Conservation (phyloP, 768 basidiomycete species). For the Boletellus sp. region DNA sequence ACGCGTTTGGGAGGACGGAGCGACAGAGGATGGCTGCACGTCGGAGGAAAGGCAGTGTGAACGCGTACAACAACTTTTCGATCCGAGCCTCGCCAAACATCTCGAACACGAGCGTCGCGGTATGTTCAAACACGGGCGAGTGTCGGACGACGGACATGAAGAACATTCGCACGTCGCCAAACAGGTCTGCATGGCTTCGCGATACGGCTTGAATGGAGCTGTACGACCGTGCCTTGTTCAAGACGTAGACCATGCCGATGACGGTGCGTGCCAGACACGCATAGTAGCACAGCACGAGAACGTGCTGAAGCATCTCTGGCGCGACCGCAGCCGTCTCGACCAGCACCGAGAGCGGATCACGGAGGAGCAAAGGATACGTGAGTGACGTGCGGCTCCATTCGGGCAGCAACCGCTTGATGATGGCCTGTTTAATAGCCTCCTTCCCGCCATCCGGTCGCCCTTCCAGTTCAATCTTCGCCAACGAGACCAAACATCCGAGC, state of each 20-base stretch:
- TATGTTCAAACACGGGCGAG: slow-evolving; percentile 83
- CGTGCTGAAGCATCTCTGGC: slow-evolving; percentile 85
- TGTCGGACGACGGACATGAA: slow-evolving; percentile 90
- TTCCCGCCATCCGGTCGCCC: slow-evolving; percentile 68
- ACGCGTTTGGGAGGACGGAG: slow-evolving; percentile 62
- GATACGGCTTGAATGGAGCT: slow-evolving; percentile 41
- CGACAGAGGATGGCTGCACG: slow-evolving; percentile 82
- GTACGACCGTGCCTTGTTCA: slow-evolving; percentile 66
- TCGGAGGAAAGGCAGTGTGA: slow-evolving; percentile 90
- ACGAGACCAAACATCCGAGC: slow-evolving; percentile 61
- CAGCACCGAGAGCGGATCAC: slow-evolving; percentile 87
- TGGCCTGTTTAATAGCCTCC: slow-evolving; percentile 75
- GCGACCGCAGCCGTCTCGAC: slow-evolving; percentile 88
- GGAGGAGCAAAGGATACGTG: slow-evolving; percentile 78
- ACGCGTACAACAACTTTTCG: slow-evolving; percentile 80
- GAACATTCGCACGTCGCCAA: slow-evolving; percentile 84
- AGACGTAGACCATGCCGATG: slow-evolving; percentile 77
- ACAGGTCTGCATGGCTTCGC: slow-evolving; percentile 64
- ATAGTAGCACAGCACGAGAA: slow-evolving; percentile 87
- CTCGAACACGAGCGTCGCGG: slow-evolving; percentile 73
- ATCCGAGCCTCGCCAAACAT: slow-evolving; percentile 81
- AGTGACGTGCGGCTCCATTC: slow-evolving; percentile 89
- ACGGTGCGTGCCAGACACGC: slow-evolving; percentile 83
- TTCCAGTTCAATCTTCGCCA: slow-evolving; percentile 68
- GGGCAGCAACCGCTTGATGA: slow-evolving; percentile 85